Base-by-base conservation (phyloP, 352 stramenopile species). In the Phytophthora pini region DNA sequence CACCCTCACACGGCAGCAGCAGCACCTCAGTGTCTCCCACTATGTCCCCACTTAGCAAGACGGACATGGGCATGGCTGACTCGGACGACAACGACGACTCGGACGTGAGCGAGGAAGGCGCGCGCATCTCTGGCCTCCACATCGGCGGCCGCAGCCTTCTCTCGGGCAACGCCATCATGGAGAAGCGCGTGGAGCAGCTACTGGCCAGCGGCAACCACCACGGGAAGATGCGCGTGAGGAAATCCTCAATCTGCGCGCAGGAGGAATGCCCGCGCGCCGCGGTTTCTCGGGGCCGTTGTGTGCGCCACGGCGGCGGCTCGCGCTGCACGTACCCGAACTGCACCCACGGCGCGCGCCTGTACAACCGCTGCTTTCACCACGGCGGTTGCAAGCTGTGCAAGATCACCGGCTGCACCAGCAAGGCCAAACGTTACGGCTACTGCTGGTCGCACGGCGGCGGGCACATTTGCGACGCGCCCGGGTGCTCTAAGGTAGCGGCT, bases 391-490 rank as follows among this genome's bases (percentile, higher is more conserved):
- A 84, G 63, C 60, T 84, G 11, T 90, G 82, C 70, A 89, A 84
- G 60, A 70, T 88, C 36, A 63, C 70, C 4, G 82, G 82, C 15
- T 89, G 82, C 61, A 88, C 76, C 22, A 87, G 77, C 50, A 86
- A 87, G 62, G 82, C 82, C 45, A 90, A 90, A 69, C 79, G 77
- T n/a, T 87, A 86, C 50, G 77, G 79, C 50, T 85, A 86, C 66
- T 89, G 82, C 78, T 90, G 82, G 82, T 85, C 77, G 4, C 82
- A 90, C 34, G 82, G 82, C 56, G 81, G 82, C 5, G 77, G 84
- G 36, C 77, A 83, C 64, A 86, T 86, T 36, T 94, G 86, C 62
- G 79, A 86, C 26, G 57, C 65, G 0, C 44, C 59, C 0, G 76
- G 65, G 0, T 94, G 86, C 61, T 69, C 65, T 13, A 94, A 93